These are phyloP conservation scores for Clavaria fumosa DNA, from an alignment of 768 basidiomycete genomes.

Conservation along the genomic window DNA sequence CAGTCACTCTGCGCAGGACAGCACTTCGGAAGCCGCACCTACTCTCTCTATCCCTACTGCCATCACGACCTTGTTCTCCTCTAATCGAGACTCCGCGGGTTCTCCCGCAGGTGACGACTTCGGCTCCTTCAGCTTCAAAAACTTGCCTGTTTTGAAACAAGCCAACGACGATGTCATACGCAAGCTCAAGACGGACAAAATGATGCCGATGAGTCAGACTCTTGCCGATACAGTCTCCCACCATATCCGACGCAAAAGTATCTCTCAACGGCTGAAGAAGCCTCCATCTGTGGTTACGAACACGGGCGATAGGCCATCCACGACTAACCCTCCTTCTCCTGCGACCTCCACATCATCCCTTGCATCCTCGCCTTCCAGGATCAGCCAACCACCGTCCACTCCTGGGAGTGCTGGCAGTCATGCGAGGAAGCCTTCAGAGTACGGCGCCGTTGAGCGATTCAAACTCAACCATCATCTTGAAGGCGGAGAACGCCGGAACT, in stretches of 20 bases:
- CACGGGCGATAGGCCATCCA: constrained; percentile 41
- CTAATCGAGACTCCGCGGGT: constrained; percentile 25
- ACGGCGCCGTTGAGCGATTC: constrained; percentile 76
- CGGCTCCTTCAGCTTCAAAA: constrained; percentile 97
- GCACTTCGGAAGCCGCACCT: constrained; percentile 21
- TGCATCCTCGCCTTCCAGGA: constrained; percentile 75
- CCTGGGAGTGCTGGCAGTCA: constrained; percentile 50
- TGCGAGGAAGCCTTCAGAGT: constrained; percentile 78
- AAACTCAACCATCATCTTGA: constrained; percentile 74
- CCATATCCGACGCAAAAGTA: constrained; percentile 58
- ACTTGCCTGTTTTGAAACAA: constrained; percentile 88
- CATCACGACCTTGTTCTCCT: constrained; percentile 20
- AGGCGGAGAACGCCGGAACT: constrained; percentile 58
- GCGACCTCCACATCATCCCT: constrained; percentile 86
- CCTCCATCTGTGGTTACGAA: constrained; percentile 65
- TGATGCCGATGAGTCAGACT: constrained; percentile 61
- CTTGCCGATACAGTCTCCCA: constrained; percentile 45
- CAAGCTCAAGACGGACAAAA: constrained; percentile 85
- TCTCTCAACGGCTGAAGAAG: constrained; percentile 73
- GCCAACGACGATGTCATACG: constrained; percentile 97
- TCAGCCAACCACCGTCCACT: constrained; percentile 55
- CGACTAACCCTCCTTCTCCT: constrained; percentile 79
- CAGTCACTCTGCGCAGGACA: constrained; percentile 33
- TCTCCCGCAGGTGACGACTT: constrained; percentile 77
- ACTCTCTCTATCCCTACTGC: constrained; percentile 27